phyloP scores from a whole-genome alignment of 495 filamentous ascomycete species.

The Chaetomium fimeti region DNA sequence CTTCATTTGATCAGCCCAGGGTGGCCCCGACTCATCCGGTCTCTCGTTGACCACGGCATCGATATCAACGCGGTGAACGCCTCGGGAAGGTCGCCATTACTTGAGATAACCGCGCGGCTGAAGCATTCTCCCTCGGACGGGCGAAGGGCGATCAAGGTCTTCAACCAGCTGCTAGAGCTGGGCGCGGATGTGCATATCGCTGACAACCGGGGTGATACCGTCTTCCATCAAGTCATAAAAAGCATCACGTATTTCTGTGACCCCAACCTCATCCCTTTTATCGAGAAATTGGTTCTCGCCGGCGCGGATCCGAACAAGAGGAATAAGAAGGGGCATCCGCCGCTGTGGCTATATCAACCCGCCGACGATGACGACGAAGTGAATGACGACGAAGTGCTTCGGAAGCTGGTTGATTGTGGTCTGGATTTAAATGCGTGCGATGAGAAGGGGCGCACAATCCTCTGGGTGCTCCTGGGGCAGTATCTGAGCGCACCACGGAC shows the following conservation, averaged over 20 bases:
- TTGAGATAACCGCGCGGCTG: slow-evolving; percentile 6
- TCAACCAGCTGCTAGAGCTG: slow-evolving; percentile 8
- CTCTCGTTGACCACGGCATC: slow-evolving; percentile 7
- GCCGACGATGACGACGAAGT: neutral
- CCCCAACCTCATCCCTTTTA: neutral
- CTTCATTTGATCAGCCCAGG: slow-evolving; percentile 4
- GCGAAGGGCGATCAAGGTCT: neutral
- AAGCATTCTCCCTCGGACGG: neutral
- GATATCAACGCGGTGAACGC: slow-evolving; percentile 14
- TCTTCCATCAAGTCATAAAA: slow-evolving; percentile 9
- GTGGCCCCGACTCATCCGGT: neutral
- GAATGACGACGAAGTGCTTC: slow-evolving; percentile 9
- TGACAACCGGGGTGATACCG: slow-evolving; percentile 5
- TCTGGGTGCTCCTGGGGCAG: neutral
- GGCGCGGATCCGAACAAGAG: slow-evolving; percentile 8
- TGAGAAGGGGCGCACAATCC: neutral
- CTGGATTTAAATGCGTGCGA: slow-evolving; percentile 16
- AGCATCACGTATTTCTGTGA: neutral
- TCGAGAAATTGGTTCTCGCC: neutral
- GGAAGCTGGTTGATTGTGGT: slow-evolving; percentile 3
- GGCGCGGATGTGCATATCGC: slow-evolving; percentile 7
- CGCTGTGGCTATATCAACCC: slow-evolving; percentile 1
- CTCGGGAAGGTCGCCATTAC: slow-evolving; percentile 3
- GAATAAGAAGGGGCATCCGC: slow-evolving; percentile 2
- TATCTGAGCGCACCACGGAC: neutral